Evolutionary conservation across 2,329 filamentous ascomycete genomes (phyloP), one percentile per base, ranked within the genome.

Genomic region (Sporothrix sp.): DNA sequence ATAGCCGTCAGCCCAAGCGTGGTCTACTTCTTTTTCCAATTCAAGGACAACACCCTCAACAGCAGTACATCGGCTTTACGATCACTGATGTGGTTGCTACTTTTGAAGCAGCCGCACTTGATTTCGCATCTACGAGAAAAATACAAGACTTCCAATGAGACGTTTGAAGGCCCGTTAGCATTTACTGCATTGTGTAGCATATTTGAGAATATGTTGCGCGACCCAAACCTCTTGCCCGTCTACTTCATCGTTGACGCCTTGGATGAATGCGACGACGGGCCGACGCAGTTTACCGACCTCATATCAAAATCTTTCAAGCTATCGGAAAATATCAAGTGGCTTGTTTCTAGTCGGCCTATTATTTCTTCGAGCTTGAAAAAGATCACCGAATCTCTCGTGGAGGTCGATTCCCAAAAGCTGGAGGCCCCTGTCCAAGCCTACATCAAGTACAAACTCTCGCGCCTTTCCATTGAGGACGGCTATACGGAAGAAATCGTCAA

Each of bases 71-170:
- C 55, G 45, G 39, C 50, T 48, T 52, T 58, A 23, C 33, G 55
- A 46, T 56, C 56, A 43, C 35, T 57, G 51, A 54, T 56, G 28
- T 58, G 54, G 56, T 39, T 58, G 33, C 54, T 57, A 6, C 52
- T 58, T 53, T 28, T 53, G 45, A 54, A 58, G 50, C 52, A 57
- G 43, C 55, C 52, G 37, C 27, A 30, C 36, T 54, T 58, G 23
- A 53, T 56, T 14, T 55, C 52, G 16, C 53, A 58, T 45, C 36
- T 58, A 18, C 53, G 43, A 13, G 36, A 51, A 47, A 58, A 57
- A 35, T 52, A 58, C 37, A 53, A 56, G 50, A 55, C 36, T 57
- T 58, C 32, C 51, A n/a, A n/a, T n/a, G n/a, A n/a, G n/a, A n/a
- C n/a, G n/a, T n/a, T n/a, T n/a, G n/a, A 13, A 11, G 56, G 52